Base-by-base conservation (phyloP, 2,329 filamentous ascomycete genomes). In the Aspergillus felis region DNA sequence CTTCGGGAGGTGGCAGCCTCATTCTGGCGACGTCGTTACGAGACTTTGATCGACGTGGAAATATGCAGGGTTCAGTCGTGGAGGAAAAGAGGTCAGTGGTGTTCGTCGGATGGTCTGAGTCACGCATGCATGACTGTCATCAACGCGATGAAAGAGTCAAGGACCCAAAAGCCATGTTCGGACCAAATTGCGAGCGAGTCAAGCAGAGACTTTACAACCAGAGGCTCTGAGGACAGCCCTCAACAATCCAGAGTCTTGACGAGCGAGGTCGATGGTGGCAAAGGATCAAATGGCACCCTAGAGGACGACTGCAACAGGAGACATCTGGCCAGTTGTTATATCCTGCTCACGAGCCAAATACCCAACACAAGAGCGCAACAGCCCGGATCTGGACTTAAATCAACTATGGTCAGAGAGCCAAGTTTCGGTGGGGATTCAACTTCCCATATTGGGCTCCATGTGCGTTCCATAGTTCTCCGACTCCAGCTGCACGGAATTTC, bases 1-100 rank as follows among this genome's bases (percentile, higher is more conserved):
- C 74, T 22, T 73, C 67, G n/a, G 67, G 38, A n/a, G 79, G 76
- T 28, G 79, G 76, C 25, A 75, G 61, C 50, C 68, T 66, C 74
- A 76, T 77, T 55, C 38, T 69, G 57, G 53, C 52, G 54, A 50
- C 60, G 27, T 41, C 20, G 17, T 17, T 20, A 14, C 1, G 38
- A 22, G 14, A 25, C 42, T 47, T 10, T 14, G 25, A 44, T 50
- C 25, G 25, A 47, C 29, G 28, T 38, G 47, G n/a, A 41, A 29
- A 32, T 27, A 14, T 8, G 54, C 6, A n/a, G 27, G 25, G 12
- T 22, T n/a, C 12, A 42, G 25, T 41, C 24, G 25, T 48, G 24
- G 27, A 27, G 51, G 22, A 24, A 52, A 52, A 53, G 24, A 42
- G 24, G 51, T 48, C 41, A 52, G 10, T 14, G 4, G 32, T 35